phyloP scores from a whole-genome alignment of 805 yeast genomes.

The Wickerhamiella bombiphila region DNA sequence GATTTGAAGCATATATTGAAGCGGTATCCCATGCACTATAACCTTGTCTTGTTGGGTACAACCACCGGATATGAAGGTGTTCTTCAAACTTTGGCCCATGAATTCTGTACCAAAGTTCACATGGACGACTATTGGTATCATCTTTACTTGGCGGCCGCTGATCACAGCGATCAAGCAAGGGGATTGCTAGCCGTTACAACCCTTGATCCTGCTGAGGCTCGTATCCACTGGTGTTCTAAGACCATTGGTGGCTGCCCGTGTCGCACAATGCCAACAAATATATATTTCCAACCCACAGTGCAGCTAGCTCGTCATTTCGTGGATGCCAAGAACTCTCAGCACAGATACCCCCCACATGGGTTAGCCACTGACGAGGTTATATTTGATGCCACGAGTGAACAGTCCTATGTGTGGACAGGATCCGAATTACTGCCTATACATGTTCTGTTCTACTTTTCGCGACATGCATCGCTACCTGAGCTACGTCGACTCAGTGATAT shows the following conservation, averaged over 20 bases:
- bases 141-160: slow-evolving; percentile 18
- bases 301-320: background rate
- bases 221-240: slow-evolving; percentile 18
- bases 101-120: slow-evolving; percentile 22
- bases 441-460: slow-evolving; percentile 19
- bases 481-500: slow-evolving; percentile 11
- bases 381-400: background rate
- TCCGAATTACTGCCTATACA: slow-evolving; percentile 1
- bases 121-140: slow-evolving; percentile 19
- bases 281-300: slow-evolving; percentile 13
- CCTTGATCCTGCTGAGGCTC: slow-evolving; percentile 7
- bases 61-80: slow-evolving; percentile 41
- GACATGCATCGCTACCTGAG: slow-evolving; percentile 23
- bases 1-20: slow-evolving; percentile 25
- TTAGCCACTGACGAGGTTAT: background rate
- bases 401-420: slow-evolving; percentile 9
- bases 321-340: background rate
- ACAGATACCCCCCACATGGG: slow-evolving; percentile 1
- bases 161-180: slow-evolving; percentile 13
- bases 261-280: slow-evolving; percentile 9
- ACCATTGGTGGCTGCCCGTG: slow-evolving; percentile 6
- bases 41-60: slow-evolving; percentile 29
- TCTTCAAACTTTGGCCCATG: slow-evolving; percentile 28
- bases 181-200: slow-evolving; percentile 13
- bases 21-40: slow-evolving; percentile 31